These are phyloP conservation scores for Dactylellina cionopaga DNA, from an alignment of 2,329 filamentous ascomycete genomes.

Conservation along the genomic window DNA sequence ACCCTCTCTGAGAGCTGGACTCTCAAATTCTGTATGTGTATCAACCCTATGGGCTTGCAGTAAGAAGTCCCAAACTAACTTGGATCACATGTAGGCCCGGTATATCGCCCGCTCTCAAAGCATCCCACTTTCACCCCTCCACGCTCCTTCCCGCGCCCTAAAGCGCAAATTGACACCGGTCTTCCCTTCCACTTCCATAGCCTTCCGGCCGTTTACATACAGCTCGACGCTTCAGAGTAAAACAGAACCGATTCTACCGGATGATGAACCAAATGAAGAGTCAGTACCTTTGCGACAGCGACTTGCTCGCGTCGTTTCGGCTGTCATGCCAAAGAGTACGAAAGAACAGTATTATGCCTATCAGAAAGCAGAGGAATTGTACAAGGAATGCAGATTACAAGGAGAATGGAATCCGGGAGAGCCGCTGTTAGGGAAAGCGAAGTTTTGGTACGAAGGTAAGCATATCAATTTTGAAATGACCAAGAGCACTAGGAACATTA, in stretches of 20 bases:
- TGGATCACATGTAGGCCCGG: slow-evolving; percentile 8
- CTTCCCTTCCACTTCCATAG: neutral
- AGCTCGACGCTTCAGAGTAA: slow-evolving; percentile 5
- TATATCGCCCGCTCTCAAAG: slow-evolving; percentile 26
- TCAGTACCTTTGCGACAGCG: neutral
- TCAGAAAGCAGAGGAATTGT: slow-evolving; percentile 37
- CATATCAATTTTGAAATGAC: slow-evolving; percentile 39
- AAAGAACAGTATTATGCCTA: slow-evolving; percentile 46
- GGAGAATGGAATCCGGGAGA: slow-evolving; percentile 68
- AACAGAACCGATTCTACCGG: neutral
- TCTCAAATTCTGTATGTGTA: slow-evolving; percentile 42
- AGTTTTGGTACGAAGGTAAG: slow-evolving; percentile 85
- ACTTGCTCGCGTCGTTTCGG: slow-evolving; percentile 19
- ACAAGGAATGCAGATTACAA: slow-evolving; percentile 40
- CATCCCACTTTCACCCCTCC: slow-evolving; percentile 22
- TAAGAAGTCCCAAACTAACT: neutral
- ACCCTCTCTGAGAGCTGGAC: slow-evolving; percentile 46
- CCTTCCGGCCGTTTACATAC: neutral
- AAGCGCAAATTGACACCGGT: slow-evolving; percentile 39
- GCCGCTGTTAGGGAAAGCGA: slow-evolving; percentile 78
- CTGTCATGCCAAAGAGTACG: slow-evolving; percentile 35
- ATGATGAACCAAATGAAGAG: neutral
- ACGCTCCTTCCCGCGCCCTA: neutral
- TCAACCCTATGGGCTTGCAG: neutral
- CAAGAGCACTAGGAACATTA: too few relatives aligned